A percentile compares a stretch with the other conserved stretches of the same genome.
phyloP scores from a whole-genome alignment of 352 stramenopile species.

The Phytophthora pluvialis region DNA sequence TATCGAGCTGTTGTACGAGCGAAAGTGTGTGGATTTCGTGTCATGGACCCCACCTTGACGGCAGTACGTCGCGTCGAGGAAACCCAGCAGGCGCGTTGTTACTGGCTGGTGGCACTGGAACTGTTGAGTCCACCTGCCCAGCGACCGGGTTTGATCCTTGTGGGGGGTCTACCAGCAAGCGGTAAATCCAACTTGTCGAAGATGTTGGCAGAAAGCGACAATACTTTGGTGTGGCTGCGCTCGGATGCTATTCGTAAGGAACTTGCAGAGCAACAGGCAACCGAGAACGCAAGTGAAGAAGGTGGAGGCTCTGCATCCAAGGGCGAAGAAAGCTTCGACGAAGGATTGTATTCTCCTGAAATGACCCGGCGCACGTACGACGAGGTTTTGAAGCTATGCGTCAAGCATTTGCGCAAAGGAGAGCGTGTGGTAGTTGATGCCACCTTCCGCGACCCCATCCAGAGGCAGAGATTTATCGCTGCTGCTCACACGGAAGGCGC shows the following conservation, averaged over 20 bases:
- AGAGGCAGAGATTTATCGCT: slow-evolving; percentile 52
- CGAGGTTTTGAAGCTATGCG: slow-evolving; percentile 51
- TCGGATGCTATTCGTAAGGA: slow-evolving; percentile 75
- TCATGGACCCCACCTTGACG: slow-evolving; percentile 56
- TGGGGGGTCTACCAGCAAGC: slow-evolving; percentile 63
- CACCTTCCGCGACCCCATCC: slow-evolving; percentile 58
- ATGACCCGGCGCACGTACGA: slow-evolving; percentile 74
- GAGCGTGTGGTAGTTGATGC: slow-evolving; percentile 66
- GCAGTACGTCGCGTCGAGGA: slow-evolving; percentile 42
- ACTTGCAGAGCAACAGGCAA: slow-evolving; percentile 31
- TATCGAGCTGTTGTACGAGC: slow-evolving; percentile 75
- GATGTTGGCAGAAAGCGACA: slow-evolving; percentile 59
- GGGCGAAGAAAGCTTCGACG: slow-evolving; percentile 47
- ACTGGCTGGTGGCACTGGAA: slow-evolving; percentile 72
- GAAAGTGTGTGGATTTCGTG: slow-evolving; percentile 74
- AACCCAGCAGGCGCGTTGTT: slow-evolving; percentile 55
- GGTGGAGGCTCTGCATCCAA: slow-evolving; percentile 8
- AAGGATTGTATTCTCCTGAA: slow-evolving; percentile 63
- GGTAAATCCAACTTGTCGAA: slow-evolving; percentile 69
- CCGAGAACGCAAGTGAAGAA: slow-evolving; percentile 6
- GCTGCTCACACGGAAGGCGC: slow-evolving; percentile 55
- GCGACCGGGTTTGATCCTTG: slow-evolving; percentile 60
- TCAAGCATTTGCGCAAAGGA: slow-evolving; percentile 49
- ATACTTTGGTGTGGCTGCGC: slow-evolving; percentile 56
- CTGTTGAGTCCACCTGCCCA: slow-evolving; percentile 48